Evolutionary conservation across 441 rosid genomes (phyloP), one percentile per base, ranked within the genome.

Genomic region (Francoa sonchifolia): DNA sequence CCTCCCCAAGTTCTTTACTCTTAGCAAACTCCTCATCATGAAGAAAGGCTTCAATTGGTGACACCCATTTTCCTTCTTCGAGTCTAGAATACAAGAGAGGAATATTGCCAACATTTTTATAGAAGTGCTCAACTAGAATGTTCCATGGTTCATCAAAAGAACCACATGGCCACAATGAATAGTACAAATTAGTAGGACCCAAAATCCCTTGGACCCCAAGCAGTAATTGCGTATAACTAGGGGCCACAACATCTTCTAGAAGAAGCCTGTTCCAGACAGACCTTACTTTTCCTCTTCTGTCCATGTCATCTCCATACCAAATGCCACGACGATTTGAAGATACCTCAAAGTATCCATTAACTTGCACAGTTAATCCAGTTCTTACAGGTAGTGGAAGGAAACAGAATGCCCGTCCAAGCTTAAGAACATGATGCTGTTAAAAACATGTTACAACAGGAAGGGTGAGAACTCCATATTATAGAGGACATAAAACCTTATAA

Each of bases 281-380:
- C 38, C 98, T 96, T 63, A 90, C 55, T 74, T 79, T 90, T 21
- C 96, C 98, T 69, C 98, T 76, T 68, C 93, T 85, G 62, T 90
- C 98, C 98, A 90, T 90, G 63, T 90, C 98, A 39, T 60, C 94
- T 48, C 98, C 98, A 66, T 82, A 82, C 98, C 98, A 90, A 66
- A 90, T 90, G 62, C 96, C 96, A 23, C 98, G 96, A 32, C 98
- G 98, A 49, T 85, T 90, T 41, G 98, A 90, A 8, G 96, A 77
- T 54, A 90, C 95, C 69, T 90, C 98, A 80, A 90, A 90, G 69
- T 85, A 90, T 25, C 90, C 98, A 49, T 90, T 90, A 42, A 90
- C 75, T 62, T 90, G 96, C 52, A 85, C 94, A 21, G 63, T 59
- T 67, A 90, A 55, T 51, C 98, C 96, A 57, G 98, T 90, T 67